Percentiles rank a stretch among this genome's conserved stretches.
phyloP scores from a whole-genome alignment of 2,329 filamentous ascomycete species.

The Fusarium hostae region DNA sequence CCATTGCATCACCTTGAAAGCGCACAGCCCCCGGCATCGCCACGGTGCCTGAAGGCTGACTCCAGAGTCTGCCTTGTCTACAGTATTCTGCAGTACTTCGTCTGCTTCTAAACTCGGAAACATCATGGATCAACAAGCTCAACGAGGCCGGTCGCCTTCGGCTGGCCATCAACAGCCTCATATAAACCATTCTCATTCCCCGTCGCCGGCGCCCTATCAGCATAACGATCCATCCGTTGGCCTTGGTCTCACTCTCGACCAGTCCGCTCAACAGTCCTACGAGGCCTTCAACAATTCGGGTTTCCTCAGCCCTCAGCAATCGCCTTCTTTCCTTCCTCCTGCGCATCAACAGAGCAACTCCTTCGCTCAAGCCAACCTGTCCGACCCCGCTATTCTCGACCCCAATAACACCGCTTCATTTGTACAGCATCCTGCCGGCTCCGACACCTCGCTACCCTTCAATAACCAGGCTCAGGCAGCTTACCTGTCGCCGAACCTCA shows the following conservation, averaged over 20 bases:
- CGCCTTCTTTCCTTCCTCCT: conserved; percentile 47
- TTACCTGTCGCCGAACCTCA: conserved; percentile 64
- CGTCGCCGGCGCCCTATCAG: conserved; percentile 68
- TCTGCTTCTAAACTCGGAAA: conserved; percentile 48
- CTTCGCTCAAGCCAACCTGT: conserved; percentile 47
- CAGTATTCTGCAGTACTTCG: conserved; percentile 28
- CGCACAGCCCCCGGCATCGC: conserved; percentile 58
- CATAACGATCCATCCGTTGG: conserved; percentile 60
- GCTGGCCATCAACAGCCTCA: conserved; percentile 66
- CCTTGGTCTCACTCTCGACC: conserved; percentile 69
- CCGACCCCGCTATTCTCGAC: conserved; percentile 54
- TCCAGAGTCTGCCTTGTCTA: conserved; percentile 57
- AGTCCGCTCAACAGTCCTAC: conserved; percentile 55
- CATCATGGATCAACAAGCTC: conserved; percentile 57
- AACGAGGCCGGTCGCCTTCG: conserved; percentile 70
- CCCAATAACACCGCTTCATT: conserved; percentile 54
- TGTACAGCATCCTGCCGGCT: conserved; percentile 53
- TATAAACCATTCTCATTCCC: conserved; percentile 77
- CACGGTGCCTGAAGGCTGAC: conserved; percentile 59
- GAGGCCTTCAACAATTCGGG: conserved; percentile 57
- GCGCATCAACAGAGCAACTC: conserved; percentile 45
- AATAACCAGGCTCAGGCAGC: conserved; percentile 55
- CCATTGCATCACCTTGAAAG: conserved; percentile 46
- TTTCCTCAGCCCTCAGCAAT: conserved; percentile 62
- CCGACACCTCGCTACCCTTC: conserved; percentile 55